phyloP scores from a whole-genome alignment of 176 grass and related monocot species.

The Luzula sylvatica region DNA sequence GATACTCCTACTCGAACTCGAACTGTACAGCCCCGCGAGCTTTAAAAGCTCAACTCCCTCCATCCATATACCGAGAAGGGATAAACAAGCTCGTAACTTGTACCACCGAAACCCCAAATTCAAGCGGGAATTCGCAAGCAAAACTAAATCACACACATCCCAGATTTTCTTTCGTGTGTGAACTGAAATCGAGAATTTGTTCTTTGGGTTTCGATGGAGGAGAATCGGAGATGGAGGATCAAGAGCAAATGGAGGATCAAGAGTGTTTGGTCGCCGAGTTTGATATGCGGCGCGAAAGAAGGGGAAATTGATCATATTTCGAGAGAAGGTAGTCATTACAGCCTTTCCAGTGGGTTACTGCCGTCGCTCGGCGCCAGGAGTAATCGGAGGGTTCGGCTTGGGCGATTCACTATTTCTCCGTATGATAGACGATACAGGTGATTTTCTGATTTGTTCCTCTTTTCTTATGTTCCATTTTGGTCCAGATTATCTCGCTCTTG shows the following conservation, averaged over 20 bases:
- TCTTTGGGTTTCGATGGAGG: background rate
- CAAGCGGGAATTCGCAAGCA: background rate
- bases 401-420: conserved; percentile 52
- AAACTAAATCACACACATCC: background rate
- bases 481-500: background rate
- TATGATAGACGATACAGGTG: conserved; percentile 80
- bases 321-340: conserved; percentile 87
- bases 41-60: no score
- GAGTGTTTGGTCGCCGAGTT: background rate
- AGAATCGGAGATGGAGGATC: conserved; percentile 20
- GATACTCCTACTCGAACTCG: no score
- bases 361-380: conserved; percentile 83
- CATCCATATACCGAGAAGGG: no score
- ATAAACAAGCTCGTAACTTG: no score
- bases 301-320: conserved; percentile 38
- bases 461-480: background rate
- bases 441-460: background rate
- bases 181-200: background rate
- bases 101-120: no score
- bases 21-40: no score
- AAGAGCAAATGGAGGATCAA: conserved; percentile 26
- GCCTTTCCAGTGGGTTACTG: conserved; percentile 76
- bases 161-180: no score
- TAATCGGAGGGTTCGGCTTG: conserved; percentile 57
- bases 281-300: conserved; percentile 2